phyloP scores from a whole-genome alignment of 2,329 filamentous ascomycete species.

The Cladobotryum mycophilum region DNA sequence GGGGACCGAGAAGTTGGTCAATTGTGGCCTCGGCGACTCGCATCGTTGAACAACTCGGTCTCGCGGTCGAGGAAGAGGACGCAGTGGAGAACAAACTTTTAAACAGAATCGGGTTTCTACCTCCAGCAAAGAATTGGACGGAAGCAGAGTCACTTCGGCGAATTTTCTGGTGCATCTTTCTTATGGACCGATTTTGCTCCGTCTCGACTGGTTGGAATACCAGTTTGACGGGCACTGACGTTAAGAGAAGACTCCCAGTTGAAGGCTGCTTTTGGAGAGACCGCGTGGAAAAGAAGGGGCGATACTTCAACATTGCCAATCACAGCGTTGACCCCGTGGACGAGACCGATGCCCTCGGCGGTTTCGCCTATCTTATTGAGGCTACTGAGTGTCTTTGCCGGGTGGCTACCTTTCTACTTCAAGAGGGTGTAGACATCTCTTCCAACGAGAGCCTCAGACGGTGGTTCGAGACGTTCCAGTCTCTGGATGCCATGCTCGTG shows the following conservation, averaged over 20 bases:
- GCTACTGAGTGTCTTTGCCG: conserved; percentile 37
- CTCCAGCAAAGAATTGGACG: conserved; percentile 20
- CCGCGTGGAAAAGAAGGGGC: conserved; percentile 19
- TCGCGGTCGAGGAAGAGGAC: conserved; percentile 18
- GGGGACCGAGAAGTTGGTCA: conserved; percentile 12
- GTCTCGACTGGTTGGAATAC: conserved; percentile 31
- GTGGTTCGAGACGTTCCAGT: conserved; percentile 41
- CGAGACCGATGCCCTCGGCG: conserved; percentile 21
- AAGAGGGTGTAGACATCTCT: conserved; percentile 32
- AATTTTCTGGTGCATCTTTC: conserved; percentile 33
- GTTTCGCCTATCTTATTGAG: conserved; percentile 40
- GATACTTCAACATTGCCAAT: conserved; percentile 19
- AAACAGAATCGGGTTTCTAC: conserved; percentile 18
- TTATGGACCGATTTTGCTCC: conserved; percentile 29
- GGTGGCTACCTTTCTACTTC: conserved; percentile 37
- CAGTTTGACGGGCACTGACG: conserved; percentile 28
- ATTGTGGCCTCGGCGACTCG: conserved; percentile 12
- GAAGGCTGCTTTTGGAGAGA: conserved; percentile 31
- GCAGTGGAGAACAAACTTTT: conserved; percentile 14
- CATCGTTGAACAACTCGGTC: conserved; percentile 19
- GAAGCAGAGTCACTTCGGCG: conserved; percentile 28
- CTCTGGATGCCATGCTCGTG: conserved; percentile 36
- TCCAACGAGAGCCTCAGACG: conserved; percentile 30
- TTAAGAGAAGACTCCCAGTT: conserved; percentile 28
- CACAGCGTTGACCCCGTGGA: conserved; percentile 5